Evolutionary conservation across 2,329 filamentous ascomycete genomes (phyloP).

Genomic region (Lachnellula hyalina): DNA sequence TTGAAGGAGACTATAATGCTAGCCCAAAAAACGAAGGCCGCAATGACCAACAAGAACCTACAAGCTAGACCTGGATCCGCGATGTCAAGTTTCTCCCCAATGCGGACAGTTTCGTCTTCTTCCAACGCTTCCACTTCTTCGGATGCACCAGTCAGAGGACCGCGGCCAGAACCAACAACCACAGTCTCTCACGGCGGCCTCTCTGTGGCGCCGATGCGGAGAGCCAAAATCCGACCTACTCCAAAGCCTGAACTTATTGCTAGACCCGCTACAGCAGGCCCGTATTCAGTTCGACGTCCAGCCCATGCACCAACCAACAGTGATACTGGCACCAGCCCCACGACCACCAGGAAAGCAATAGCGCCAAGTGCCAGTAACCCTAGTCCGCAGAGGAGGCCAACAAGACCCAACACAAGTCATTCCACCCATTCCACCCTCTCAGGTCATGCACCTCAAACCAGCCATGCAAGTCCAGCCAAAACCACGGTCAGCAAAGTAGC

Average conservation of each 20-base stretch:
- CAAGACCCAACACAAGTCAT: conserved; percentile 32
- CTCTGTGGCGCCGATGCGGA: conserved; percentile 59
- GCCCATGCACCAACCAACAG: conserved; percentile 26
- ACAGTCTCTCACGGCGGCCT: conserved; percentile 46
- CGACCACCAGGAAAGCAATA: conserved; percentile 39
- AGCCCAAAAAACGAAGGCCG: conserved; percentile 64
- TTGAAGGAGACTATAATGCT: conserved; percentile 72
- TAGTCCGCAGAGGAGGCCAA: conserved; percentile 32
- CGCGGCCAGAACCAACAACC: conserved; percentile 37
- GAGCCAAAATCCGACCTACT: conserved; percentile 39
- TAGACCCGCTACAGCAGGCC: conserved; percentile 59
- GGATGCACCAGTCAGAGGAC: conserved; percentile 35
- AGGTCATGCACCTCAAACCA: conserved; percentile 32
- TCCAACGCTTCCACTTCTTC: conserved; percentile 31
- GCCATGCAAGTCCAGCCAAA: conserved; percentile 40
- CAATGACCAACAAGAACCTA: conserved; percentile 45
- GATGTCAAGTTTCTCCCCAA: conserved; percentile 56
- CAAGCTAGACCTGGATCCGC: conserved; percentile 57
- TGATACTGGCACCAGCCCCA: conserved; percentile 28
- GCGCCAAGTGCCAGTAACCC: conserved; percentile 46
- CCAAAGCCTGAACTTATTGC: conserved; percentile 50
- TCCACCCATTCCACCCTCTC: conserved; percentile 31
- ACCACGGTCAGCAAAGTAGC: conserved; percentile 22
- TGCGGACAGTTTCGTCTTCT: conserved; percentile 37
- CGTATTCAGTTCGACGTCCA: conserved; percentile 53